phyloP scores from a whole-genome alignment of 805 yeast species.

The Kuraishia cidri region DNA sequence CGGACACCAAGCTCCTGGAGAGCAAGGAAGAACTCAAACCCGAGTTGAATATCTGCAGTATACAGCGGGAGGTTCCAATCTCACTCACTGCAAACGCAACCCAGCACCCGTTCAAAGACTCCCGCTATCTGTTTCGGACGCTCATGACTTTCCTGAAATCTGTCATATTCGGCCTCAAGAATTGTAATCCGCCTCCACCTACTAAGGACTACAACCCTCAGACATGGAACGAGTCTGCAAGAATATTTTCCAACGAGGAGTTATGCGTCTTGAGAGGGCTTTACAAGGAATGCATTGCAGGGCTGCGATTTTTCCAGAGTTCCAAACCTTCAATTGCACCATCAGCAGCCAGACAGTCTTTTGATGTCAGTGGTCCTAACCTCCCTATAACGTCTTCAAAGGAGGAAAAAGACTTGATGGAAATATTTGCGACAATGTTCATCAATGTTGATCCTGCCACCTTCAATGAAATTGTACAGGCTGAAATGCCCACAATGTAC shows the following conservation, averaged over 20 bases:
- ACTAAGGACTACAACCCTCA: constrained; percentile 39
- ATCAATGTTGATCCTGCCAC: constrained; percentile 93
- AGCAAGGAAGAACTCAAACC: constrained; percentile 4
- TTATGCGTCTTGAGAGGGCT: constrained; percentile 65
- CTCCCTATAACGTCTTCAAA: constrained; percentile 81
- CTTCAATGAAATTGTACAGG: constrained; percentile 82
- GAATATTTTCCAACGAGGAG: constrained; percentile 79
- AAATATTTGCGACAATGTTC: constrained; percentile 86
- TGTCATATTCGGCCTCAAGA: constrained; percentile 79
- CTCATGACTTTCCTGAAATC: constrained; percentile 86
- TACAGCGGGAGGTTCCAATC: constrained; percentile 48
- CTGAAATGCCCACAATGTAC: constrained; percentile 71
- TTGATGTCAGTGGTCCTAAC: constrained; percentile 72
- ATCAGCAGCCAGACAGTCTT: constrained; percentile 24
- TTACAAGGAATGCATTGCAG: constrained; percentile 78
- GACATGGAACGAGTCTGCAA: constrained; percentile 80
- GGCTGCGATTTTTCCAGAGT: constrained; percentile 65
- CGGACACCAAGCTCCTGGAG: constrained; percentile 4
- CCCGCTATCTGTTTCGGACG: constrained; percentile 80
- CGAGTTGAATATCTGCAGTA: constrained; percentile 28
- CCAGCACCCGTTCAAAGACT: constrained; percentile 75
- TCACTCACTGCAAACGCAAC: constrained; percentile 39
- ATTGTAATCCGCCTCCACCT: constrained; percentile 77
- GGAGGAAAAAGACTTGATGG: constrained; percentile 94
- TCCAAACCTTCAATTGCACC: constrained; percentile 34